phyloP scores from a whole-genome alignment of 139 green algal species.

The Pycnococcus provasolii region DNA sequence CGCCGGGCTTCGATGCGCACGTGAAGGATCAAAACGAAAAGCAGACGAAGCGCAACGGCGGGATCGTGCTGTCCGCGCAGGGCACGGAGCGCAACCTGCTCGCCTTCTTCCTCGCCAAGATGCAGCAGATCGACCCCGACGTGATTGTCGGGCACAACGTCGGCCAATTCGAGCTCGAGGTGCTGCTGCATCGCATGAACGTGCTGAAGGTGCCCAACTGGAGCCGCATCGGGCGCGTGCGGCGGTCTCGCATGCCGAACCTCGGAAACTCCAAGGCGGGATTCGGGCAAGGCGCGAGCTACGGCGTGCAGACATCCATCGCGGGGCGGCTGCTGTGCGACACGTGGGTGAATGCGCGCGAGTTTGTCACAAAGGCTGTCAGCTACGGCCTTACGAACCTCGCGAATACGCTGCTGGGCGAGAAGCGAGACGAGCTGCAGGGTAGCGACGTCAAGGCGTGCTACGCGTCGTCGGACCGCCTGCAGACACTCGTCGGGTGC shows the following conservation, averaged over 20 bases:
- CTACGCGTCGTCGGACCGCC: constrained; percentile 5
- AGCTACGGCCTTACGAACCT: constrained; percentile 88
- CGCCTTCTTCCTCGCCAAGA: constrained; percentile 61
- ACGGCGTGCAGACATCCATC: constrained; percentile 50
- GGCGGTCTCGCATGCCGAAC: constrained; percentile 67
- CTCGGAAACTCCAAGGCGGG: constrained; percentile 58
- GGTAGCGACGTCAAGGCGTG: constrained; percentile 40
- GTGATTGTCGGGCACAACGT: constrained; percentile 95
- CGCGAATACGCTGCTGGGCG: constrained; percentile 56
- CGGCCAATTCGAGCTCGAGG: constrained; percentile 71
- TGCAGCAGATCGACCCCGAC: constrained; percentile 78
- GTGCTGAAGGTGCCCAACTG: constrained; percentile 74
- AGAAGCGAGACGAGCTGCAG: constrained; percentile 57
- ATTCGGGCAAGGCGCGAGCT: constrained; percentile 71
- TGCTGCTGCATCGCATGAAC: constrained; percentile 85
- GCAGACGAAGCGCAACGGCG: constrained; percentile 51
- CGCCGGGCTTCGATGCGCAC: constrained; percentile 63
- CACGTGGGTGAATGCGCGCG: constrained; percentile 82
- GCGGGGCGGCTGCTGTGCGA: constrained; percentile 86
- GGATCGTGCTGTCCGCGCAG: constrained; percentile 46
- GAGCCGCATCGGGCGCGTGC: constrained; percentile 83
- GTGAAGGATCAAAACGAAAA: constrained; percentile 51
- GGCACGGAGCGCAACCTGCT: constrained; percentile 77
- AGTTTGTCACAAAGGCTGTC: constrained; percentile 74
- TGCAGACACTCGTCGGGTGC: constrained; percentile 9